Base-by-base conservation (phyloP, 352 stramenopile genomes). In the Phytophthora podocarpi region DNA sequence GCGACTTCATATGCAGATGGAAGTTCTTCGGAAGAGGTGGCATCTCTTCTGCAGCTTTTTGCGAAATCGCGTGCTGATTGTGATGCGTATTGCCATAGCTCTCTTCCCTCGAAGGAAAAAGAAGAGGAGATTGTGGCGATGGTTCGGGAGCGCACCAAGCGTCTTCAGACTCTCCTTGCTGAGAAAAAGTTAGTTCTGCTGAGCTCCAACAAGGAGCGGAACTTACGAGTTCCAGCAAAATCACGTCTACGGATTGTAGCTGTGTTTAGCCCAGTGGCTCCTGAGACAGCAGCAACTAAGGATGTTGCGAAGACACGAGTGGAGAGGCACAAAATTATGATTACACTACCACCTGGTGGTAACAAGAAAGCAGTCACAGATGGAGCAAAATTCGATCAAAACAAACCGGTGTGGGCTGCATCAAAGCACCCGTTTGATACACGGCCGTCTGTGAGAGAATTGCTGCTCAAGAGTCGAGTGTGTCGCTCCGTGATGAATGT, bases 281-380 rank as follows among this genome's bases (percentile, higher is more conserved):
- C 89, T 23, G 67, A 79, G 28, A 41, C 60, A 16, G 41, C 62
- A 42, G 20, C 31, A 16, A 67, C 37, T 12, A 69, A 77, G 26
- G 81, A 90, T 48, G 55, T 76, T 2, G 57, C 69, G 11, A 96
- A 95, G 53, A 67, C 81, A 31, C 74, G 83, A 36, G 74, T 95
- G 23, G 87, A 96, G 48, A 96, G 95, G 51, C 83, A 93, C 53
- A 95, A 95, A 48, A 82, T 96, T 43, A 88, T 93, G 57, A 91
- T 96, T 49, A 93, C 87, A 32, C 68, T 96, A 12, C 87, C 87
- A 3, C 82, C 87, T 42, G 87, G 87, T 37, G 87, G 85, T 1
- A 96, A 95, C 60, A 94, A 94, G 32, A 93, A 91, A 51, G 82
- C 81, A n/a, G 69, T 89, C 30, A 66, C 70, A 1, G 81, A 90